phyloP scores from a whole-genome alignment of 1,284 basidiomycete species.

The Gymnopus androsaceus region DNA sequence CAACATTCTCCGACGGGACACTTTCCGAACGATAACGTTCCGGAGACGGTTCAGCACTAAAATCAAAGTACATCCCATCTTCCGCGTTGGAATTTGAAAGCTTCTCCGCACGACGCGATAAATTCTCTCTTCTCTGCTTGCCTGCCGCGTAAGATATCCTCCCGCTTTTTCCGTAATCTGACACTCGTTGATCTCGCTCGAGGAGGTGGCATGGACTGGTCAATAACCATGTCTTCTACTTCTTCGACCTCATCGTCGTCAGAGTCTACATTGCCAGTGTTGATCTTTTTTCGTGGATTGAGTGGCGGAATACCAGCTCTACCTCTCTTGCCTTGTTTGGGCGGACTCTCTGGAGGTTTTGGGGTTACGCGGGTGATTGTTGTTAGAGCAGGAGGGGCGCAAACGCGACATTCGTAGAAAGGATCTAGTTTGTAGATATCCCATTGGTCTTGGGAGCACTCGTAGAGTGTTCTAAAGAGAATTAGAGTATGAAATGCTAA shows the following conservation, averaged over 20 bases:
- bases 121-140: constrained; percentile 37
- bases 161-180: constrained; percentile 28
- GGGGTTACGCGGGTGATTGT: constrained; percentile 37
- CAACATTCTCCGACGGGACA: constrained; percentile 26
- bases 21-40: constrained; percentile 19
- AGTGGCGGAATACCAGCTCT: constrained; percentile 18
- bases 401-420: constrained; percentile 63
- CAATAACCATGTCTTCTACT: constrained; percentile 60
- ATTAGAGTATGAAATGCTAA: background rate
- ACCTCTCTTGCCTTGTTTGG: constrained; percentile 22
- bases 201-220: constrained; percentile 32
- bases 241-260: constrained; percentile 41
- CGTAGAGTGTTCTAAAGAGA: constrained; percentile 43
- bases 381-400: constrained; percentile 42
- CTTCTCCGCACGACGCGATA: constrained; percentile 30
- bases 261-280: constrained; percentile 14
- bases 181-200: constrained; percentile 16
- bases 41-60: constrained; percentile 11
- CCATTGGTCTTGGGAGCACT: constrained; percentile 74
- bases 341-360: constrained; percentile 16
- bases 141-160: constrained; percentile 34
- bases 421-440: constrained; percentile 80
- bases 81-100: constrained; percentile 22
- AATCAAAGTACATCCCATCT: constrained; percentile 22
- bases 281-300: constrained; percentile 31